Evolutionary conservation across 208 protist genomes (phyloP).

Genomic region (Leishmania tropica): DNA sequence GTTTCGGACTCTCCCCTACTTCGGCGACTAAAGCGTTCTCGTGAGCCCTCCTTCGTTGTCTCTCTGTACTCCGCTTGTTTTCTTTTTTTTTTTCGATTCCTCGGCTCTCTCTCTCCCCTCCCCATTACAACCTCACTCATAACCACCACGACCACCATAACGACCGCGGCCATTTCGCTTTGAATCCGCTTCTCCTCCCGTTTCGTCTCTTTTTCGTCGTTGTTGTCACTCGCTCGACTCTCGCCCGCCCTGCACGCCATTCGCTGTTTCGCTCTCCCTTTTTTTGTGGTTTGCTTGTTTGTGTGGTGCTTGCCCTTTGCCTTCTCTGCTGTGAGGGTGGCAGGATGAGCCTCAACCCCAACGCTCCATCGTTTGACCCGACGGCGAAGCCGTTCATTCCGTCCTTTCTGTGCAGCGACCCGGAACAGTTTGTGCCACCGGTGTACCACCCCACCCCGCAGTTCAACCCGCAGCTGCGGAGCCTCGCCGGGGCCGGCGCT

Average conservation of each 20-base stretch:
- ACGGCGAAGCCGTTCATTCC: conserved; percentile 42
- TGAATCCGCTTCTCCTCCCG: neutral
- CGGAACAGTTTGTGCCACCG: conserved; percentile 23
- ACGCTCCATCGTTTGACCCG: conserved; percentile 67
- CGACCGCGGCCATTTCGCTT: neutral
- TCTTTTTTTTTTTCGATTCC: neutral
- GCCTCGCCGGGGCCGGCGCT: neutral
- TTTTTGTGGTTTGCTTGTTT: neutral
- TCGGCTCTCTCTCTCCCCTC: neutral
- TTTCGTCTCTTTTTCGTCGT: neutral
- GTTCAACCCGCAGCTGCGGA: conserved; percentile 22
- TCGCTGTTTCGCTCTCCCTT: neutral
- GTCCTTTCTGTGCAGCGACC: conserved; percentile 18
- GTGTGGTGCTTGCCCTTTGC: neutral
- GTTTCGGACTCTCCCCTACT: neutral
- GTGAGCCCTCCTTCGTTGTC: neutral
- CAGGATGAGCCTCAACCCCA: conserved; percentile 54
- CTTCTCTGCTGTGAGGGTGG: neutral
- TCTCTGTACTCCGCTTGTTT: neutral
- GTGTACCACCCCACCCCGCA: conserved; percentile 28
- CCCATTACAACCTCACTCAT: neutral
- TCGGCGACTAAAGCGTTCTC: neutral
- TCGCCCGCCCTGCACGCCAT: neutral
- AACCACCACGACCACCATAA: too few relatives aligned
- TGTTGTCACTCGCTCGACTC: neutral